These are phyloP conservation scores for Cadophora gregata DNA, from an alignment of 2,329 filamentous ascomycete genomes.

Conservation along the genomic window DNA sequence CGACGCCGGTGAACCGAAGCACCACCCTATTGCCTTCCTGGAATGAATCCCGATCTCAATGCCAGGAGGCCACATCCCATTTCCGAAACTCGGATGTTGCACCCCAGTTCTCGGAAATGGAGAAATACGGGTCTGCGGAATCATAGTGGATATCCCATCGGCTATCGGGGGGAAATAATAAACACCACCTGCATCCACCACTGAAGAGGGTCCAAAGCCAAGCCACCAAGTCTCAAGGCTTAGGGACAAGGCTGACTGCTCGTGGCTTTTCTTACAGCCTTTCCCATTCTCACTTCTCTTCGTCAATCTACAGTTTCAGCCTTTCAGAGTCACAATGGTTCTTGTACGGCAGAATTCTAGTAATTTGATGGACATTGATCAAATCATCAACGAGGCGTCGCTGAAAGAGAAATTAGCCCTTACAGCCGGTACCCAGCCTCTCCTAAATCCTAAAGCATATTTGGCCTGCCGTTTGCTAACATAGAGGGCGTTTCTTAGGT, in stretches of 20 bases:
- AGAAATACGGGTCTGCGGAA: slow-evolving; percentile 1
- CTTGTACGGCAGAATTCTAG: slow-evolving; percentile 1
- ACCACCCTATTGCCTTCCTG: background rate
- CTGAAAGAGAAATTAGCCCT: slow-evolving; percentile 13
- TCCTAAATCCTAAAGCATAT: background rate
- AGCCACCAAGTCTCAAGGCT: background rate
- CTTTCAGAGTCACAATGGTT: background rate
- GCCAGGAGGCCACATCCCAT: background rate
- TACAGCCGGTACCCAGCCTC: background rate
- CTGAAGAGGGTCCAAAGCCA: background rate
- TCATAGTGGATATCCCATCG: background rate
- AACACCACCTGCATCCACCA: background rate
- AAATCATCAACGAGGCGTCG: slow-evolving; percentile 6
- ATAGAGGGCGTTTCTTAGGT: slow-evolving; percentile 11
- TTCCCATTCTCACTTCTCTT: background rate
- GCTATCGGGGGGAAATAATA: slow-evolving; percentile 4
- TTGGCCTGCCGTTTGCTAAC: slow-evolving; percentile 2
- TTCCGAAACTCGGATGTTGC: background rate
- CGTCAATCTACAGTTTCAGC: background rate
- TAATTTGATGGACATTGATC: slow-evolving; percentile 1
- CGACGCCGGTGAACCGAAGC: background rate
- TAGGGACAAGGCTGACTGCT: slow-evolving; percentile 1
- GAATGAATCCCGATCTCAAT: too few species aligned
- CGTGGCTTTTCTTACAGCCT: slow-evolving; percentile 2
- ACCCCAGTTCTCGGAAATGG: slow-evolving; percentile 1